phyloP scores from a whole-genome alignment of 1,284 basidiomycete genomes.

The Hortiboletus rubellus region DNA sequence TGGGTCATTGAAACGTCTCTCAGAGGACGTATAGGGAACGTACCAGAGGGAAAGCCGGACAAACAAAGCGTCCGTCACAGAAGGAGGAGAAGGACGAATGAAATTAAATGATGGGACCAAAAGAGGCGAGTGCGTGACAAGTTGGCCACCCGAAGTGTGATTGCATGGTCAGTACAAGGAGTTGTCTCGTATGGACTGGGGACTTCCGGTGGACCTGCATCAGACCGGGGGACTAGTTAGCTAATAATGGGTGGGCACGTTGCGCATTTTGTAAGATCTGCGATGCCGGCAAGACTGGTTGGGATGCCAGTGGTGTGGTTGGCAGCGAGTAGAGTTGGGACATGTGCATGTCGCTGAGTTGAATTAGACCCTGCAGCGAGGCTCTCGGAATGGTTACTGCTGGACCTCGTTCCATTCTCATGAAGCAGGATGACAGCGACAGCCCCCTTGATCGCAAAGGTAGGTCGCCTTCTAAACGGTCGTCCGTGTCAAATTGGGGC shows the following conservation, averaged over 20 bases:
- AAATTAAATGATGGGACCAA: conserved; percentile 35
- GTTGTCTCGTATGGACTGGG: conserved; percentile 20
- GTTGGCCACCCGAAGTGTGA: conserved; percentile 29
- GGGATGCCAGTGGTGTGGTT: conserved; percentile 21
- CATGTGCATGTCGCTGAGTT: conserved; percentile 27
- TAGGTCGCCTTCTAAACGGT: conserved; percentile 23
- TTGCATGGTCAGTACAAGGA: conserved; percentile 18
- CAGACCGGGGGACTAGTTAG: conserved; percentile 17
- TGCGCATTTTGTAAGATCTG: conserved; percentile 25
- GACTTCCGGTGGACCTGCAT: conserved; percentile 22
- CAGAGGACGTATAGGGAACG: conserved; percentile 28
- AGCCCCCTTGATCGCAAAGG: conserved; percentile 30
- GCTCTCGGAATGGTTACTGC: conserved; percentile 20
- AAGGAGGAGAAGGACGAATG: conserved; percentile 23
- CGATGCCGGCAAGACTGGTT: conserved; percentile 17
- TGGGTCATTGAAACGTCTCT: conserved; percentile 31
- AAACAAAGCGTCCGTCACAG: conserved; percentile 33
- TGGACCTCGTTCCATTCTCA: conserved; percentile 31
- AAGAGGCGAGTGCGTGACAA: conserved; percentile 27
- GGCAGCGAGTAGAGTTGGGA: conserved; percentile 11
- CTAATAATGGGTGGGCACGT: conserved; percentile 25
- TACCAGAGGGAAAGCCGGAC: conserved; percentile 27
- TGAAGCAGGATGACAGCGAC: conserved; percentile 25
- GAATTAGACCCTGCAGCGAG: conserved; percentile 31
- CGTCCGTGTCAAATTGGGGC: conserved; percentile 21